Evolutionary conservation across 1,284 basidiomycete species (phyloP).

Genomic region (Cryptococcus sp.): DNA sequence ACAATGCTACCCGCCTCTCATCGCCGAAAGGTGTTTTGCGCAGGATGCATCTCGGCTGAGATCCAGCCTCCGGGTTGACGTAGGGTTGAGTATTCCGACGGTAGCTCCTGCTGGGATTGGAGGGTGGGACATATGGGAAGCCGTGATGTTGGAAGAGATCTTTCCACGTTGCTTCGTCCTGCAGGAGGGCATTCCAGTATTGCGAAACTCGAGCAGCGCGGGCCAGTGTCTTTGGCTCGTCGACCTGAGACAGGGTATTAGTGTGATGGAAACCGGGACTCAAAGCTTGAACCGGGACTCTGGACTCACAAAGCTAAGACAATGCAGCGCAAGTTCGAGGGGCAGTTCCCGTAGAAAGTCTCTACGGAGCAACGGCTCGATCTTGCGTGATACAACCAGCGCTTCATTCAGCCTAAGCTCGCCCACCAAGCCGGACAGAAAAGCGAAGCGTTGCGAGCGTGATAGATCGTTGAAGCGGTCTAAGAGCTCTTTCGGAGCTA

Average conservation of each 20-base stretch:
- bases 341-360: conserved; percentile 85
- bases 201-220: conserved; percentile 72
- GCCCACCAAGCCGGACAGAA: conserved; percentile 65
- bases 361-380: conserved; percentile 78
- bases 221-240: conserved; percentile 75
- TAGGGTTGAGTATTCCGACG: background rate
- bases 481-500: conserved; percentile 23
- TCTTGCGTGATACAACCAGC: conserved; percentile 69
- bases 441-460: conserved; percentile 58
- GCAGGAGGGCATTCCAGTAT: conserved; percentile 74
- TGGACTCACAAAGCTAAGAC: conserved; percentile 66
- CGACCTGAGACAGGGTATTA: conserved; percentile 54
- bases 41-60: conserved; percentile 2
- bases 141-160: conserved; percentile 68
- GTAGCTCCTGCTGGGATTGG: background rate
- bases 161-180: conserved; percentile 84
- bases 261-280: background rate
- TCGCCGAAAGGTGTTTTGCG: conserved; percentile 19
- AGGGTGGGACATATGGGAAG: conserved; percentile 49
- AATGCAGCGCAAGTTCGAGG: conserved; percentile 76
- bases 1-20: conserved; percentile 10
- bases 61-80: background rate
- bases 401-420: conserved; percentile 74
- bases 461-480: conserved; percentile 27
- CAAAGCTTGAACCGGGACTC: background rate